A percentile compares a stretch with the other conserved stretches of the same genome.
Conservation (phyloP, 257 asterid genomes). For the Solanum boliviense region DNA sequence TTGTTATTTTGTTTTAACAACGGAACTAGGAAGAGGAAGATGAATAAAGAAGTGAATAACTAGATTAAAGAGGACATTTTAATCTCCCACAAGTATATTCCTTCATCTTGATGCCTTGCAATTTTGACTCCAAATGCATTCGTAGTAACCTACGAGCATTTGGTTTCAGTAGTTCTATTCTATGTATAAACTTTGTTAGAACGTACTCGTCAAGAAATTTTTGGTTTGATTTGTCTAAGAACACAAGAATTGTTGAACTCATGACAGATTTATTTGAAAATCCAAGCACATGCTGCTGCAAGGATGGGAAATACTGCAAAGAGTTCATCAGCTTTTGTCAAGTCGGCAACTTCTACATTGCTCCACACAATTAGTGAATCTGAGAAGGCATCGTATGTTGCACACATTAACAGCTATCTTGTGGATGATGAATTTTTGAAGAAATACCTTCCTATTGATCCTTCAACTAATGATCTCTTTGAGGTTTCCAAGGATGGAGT, state of each 20-base stretch:
- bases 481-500: conserved; percentile 96
- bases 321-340: conserved; percentile 81
- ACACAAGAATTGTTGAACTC: conserved; percentile 6
- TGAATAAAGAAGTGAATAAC: neutral
- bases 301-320: conserved; percentile 69
- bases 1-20: neutral
- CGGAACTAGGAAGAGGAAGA: neutral
- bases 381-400: conserved; percentile 88
- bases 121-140: neutral
- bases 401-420: conserved; percentile 90
- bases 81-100: neutral
- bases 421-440: conserved; percentile 69
- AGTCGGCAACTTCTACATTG: conserved; percentile 90
- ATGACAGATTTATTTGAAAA: conserved; percentile 70
- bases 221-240: neutral
- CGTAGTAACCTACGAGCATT: neutral
- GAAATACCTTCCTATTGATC: conserved; percentile 72
- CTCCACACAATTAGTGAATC: conserved; percentile 96
- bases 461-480: conserved; percentile 80
- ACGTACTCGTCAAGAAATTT: neutral
- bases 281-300: conserved; percentile 74
- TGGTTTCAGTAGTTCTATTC: neutral
- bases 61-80: neutral
- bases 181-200: neutral
- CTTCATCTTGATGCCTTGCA: neutral